Conservation (phyloP, 371 early-diverging fungal species). For the Mucor lusitanicus region DNA sequence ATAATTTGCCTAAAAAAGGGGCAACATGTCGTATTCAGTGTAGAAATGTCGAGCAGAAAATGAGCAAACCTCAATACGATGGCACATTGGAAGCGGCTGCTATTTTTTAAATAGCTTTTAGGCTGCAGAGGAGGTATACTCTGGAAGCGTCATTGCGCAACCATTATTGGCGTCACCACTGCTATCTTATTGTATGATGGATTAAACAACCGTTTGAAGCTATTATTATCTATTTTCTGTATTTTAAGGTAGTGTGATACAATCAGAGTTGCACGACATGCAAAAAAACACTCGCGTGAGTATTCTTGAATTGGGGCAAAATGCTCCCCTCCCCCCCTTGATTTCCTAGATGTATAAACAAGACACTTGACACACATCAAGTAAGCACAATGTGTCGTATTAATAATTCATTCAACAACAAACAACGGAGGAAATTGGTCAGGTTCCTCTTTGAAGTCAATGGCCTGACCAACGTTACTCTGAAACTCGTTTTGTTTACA, state of each 20-base stretch:
- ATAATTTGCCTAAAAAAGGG: not conserved
- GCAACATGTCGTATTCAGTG: not conserved
- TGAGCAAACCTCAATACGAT: not conserved
- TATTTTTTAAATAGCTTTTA: not conserved
- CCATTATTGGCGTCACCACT: too few relatives aligned
- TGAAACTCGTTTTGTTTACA: not conserved
- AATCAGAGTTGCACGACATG: not conserved
- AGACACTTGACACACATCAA: not conserved
- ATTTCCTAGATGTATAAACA: not conserved
- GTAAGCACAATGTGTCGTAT: not conserved
- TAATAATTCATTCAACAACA: not conserved
- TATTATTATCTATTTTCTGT: not conserved
- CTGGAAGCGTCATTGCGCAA: too few relatives aligned
- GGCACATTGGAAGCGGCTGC: not conserved
- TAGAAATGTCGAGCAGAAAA: not conserved
- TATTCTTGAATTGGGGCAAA: not conserved
- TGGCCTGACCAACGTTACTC: not conserved
- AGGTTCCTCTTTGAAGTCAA: not conserved
- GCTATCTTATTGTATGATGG: not conserved
- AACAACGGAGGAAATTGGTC: not conserved
- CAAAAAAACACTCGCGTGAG: not conserved
- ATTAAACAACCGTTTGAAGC: not conserved
- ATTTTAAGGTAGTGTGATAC: not conserved
- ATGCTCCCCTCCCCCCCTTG: not conserved
- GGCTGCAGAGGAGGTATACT: too few relatives aligned